phyloP scores from a whole-genome alignment of 805 yeast species.

The Alloascoidea hylecoeti region DNA sequence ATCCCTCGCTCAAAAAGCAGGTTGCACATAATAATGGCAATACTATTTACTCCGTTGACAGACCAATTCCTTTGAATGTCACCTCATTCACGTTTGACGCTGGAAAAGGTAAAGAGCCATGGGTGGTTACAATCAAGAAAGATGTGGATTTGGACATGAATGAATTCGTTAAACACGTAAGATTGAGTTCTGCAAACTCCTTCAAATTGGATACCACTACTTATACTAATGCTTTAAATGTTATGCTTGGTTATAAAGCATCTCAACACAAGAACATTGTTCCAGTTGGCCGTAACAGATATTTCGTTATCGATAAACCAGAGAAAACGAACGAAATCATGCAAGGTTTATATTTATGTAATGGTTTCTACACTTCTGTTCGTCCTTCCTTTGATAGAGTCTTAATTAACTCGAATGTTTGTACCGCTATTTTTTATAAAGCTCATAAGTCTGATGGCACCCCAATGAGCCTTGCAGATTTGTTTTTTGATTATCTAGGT shows the following conservation, averaged over 20 bases:
- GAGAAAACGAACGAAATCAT: constrained; percentile 12
- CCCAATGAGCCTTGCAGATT: constrained; percentile 14
- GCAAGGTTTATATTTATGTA: constrained; percentile 15
- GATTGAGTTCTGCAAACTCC: constrained; percentile 8
- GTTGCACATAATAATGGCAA: constrained; percentile 14
- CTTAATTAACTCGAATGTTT: constrained; percentile 16
- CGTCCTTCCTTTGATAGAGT: constrained; percentile 14
- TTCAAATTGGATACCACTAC: constrained; percentile 10
- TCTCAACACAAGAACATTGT: constrained; percentile 11
- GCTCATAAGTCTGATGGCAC: constrained; percentile 13
- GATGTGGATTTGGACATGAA: constrained; percentile 11
- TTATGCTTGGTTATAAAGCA: constrained; percentile 12
- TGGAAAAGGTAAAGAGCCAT: constrained; percentile 8
- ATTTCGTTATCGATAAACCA: constrained; percentile 13
- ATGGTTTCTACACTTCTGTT: constrained; percentile 17
- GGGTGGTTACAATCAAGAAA: constrained; percentile 10
- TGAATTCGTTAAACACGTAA: constrained; percentile 10
- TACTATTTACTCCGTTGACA: constrained; percentile 7
- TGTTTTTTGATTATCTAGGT: constrained; percentile 13
- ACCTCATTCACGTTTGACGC: constrained; percentile 11
- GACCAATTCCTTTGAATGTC: constrained; percentile 4
- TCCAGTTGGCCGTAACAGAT: constrained; percentile 12
- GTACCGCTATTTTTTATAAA: constrained; percentile 15
- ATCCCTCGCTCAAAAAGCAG: constrained; percentile 4
- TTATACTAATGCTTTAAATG: constrained; percentile 13